A percentile compares a stretch with the other conserved stretches of the same genome.
phyloP scores from a whole-genome alignment of 352 stramenopile genomes.

The Globisporangium camurandrum region DNA sequence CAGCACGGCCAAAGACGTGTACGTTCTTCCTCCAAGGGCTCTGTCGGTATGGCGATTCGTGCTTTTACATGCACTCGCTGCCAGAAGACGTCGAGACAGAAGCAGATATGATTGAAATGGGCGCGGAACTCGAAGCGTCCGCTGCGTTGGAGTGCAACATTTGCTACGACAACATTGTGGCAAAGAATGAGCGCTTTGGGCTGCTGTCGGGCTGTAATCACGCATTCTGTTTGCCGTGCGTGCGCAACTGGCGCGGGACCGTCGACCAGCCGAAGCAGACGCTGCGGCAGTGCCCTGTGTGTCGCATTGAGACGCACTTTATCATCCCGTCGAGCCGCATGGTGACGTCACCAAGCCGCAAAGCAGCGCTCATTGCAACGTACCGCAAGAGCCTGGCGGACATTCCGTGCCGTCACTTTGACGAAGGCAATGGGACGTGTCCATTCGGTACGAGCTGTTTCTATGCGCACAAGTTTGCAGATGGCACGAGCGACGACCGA shows the following conservation, averaged over 20 bases:
- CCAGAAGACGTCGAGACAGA: conserved; percentile 29
- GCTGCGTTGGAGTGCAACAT: conserved; percentile 78
- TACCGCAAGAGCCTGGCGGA: conserved; percentile 69
- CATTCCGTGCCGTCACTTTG: conserved; percentile 81
- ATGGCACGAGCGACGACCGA: conserved; percentile 51
- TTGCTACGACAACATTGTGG: conserved; percentile 75
- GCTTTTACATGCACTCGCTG: conserved; percentile 74
- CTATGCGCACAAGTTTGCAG: conserved; percentile 70
- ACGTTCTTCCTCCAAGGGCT: conserved; percentile 76
- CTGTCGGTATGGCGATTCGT: conserved; percentile 75
- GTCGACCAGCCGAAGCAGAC: conserved; percentile 68
- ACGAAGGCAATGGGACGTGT: conserved; percentile 73
- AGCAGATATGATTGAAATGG: conserved; percentile 41
- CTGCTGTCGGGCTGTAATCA: conserved; percentile 75
- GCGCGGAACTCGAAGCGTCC: conserved; percentile 58
- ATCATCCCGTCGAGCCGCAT: conserved; percentile 81
- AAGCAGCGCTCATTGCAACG: conserved; percentile 54
- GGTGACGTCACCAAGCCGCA: conserved; percentile 54
- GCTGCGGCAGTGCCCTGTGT: conserved; percentile 71
- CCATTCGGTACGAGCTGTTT: conserved; percentile 85
- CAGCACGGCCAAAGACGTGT: conserved; percentile 64
- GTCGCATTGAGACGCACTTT: conserved; percentile 72
- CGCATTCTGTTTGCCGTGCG: conserved; percentile 75
- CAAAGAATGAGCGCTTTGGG: conserved; percentile 73
- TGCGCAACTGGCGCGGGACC: conserved; percentile 70